Conservation (phyloP, 2,329 filamentous ascomycete species). For the Diaporthe ilicicola region DNA sequence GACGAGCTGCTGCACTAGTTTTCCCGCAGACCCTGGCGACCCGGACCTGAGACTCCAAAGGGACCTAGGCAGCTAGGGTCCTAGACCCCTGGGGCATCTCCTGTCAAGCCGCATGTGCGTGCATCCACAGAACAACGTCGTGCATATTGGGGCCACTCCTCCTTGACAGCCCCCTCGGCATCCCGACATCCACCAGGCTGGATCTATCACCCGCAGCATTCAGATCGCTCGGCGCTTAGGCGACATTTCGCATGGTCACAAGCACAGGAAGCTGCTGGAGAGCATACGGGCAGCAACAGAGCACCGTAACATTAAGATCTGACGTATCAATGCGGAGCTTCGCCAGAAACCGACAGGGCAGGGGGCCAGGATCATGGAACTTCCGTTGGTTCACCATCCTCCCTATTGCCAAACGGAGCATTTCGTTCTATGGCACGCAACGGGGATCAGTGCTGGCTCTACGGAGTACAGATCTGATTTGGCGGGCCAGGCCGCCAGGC, state of each 20-base stretch:
- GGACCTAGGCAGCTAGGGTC: conserved; percentile 23
- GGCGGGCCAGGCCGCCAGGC: conserved; percentile 22
- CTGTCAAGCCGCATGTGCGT: not conserved
- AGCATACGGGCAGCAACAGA: not conserved
- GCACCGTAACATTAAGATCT: conserved; percentile 8
- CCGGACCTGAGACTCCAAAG: conserved; percentile 30
- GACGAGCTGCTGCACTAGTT: conserved; percentile 29
- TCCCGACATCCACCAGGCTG: not conserved
- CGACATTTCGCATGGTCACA: not conserved
- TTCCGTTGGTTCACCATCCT: conserved; percentile 18
- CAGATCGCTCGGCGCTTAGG: conserved; percentile 3
- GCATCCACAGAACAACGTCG: not conserved
- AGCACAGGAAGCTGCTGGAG: not conserved
- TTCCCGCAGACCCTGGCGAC: conserved; percentile 22
- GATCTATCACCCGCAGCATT: not conserved
- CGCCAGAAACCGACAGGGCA: conserved; percentile 1
- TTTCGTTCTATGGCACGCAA: not conserved
- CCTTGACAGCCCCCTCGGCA: conserved; percentile 5
- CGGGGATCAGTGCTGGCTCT: conserved; percentile 1
- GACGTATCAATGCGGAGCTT: conserved; percentile 3
- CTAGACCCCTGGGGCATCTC: conserved; percentile 9
- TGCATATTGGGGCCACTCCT: not conserved
- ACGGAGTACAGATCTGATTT: conserved; percentile 12
- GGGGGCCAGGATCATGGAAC: conserved; percentile 22
- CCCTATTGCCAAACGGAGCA: conserved; percentile 6